A percentile compares a stretch with the other conserved stretches of the same genome.
Evolutionary conservation across 2,329 filamentous ascomycete species (phyloP).

Genomic region (Phaeosphaeria sp.): DNA sequence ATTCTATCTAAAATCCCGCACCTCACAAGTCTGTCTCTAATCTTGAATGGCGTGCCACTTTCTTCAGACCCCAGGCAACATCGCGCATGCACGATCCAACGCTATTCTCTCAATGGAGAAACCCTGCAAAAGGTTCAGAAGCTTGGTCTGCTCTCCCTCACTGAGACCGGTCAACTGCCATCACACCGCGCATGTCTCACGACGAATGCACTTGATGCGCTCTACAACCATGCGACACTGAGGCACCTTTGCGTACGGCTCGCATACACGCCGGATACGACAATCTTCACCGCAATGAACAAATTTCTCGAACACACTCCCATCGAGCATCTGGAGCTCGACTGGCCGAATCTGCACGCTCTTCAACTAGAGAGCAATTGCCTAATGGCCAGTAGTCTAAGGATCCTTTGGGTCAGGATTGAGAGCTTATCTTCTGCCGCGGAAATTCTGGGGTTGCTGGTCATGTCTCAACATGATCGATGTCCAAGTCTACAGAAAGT

Average conservation of each 20-base stretch:
- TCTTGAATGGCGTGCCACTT: conserved; percentile 20
- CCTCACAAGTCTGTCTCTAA: conserved; percentile 28
- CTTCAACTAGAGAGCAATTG: conserved; percentile 17
- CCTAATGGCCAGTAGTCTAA: conserved; percentile 17
- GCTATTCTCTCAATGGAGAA: conserved; percentile 20
- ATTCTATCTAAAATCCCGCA: conserved; percentile 26
- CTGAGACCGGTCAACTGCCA: neutral
- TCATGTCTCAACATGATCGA: conserved; percentile 9
- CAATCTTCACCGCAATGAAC: conserved; percentile 24
- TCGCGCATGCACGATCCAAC: conserved; percentile 19
- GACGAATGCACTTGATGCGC: neutral
- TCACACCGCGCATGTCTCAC: neutral
- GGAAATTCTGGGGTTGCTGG: conserved; percentile 17
- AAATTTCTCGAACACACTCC: conserved; percentile 18
- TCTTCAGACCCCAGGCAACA: conserved; percentile 15
- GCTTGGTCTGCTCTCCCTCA: neutral
- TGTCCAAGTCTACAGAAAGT: conserved; percentile 7
- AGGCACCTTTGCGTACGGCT: conserved; percentile 22
- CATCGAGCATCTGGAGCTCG: conserved; percentile 29
- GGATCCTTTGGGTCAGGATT: conserved; percentile 26
- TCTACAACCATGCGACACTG: conserved; percentile 17
- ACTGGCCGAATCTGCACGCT: conserved; percentile 33
- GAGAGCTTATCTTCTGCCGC: conserved; percentile 16
- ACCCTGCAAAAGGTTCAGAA: neutral
- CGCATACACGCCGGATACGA: conserved; percentile 21